Evolutionary conservation across 352 stramenopile species (phyloP).

Genomic region (Thalassiosira gravida): DNA sequence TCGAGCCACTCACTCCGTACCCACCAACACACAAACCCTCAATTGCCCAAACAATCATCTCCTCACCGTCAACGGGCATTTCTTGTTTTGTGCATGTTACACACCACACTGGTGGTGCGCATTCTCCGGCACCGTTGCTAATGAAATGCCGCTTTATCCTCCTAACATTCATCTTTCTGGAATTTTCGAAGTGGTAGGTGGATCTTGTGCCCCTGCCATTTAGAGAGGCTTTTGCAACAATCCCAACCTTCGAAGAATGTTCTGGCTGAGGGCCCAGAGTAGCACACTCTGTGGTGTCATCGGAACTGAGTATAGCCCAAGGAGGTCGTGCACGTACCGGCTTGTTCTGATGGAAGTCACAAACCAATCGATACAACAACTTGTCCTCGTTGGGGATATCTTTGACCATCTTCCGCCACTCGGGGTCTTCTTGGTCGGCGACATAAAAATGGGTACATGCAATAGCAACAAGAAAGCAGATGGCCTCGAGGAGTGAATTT

Average conservation of each 20-base stretch:
- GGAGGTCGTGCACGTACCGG: too few species aligned
- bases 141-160: conserved; percentile 21
- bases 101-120: conserved; percentile 6
- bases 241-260: too few species aligned
- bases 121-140: conserved; percentile 17
- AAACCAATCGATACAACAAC: conserved; percentile 16
- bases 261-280: conserved; percentile 15
- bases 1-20: conserved; percentile 7
- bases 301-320: too few species aligned
- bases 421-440: conserved; percentile 4
- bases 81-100: too few species aligned
- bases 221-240: too few species aligned
- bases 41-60: conserved; percentile 27
- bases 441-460: conserved; percentile 34
- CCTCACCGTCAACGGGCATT: conserved; percentile 16
- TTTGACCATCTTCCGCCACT: conserved; percentile 6
- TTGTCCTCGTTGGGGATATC: conserved; percentile 4
- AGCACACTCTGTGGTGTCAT: conserved; percentile 19
- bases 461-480: conserved; percentile 15
- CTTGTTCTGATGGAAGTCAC: conserved; percentile 13
- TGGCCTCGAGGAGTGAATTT: conserved; percentile 15
- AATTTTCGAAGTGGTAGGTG: too few species aligned
- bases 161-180: conserved; percentile 27
- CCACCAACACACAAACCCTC: conserved; percentile 27
- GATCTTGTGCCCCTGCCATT: too few species aligned